Evolutionary conservation across 352 stramenopile species (phyloP).

Genomic region (Blastocystis sp.): DNA sequence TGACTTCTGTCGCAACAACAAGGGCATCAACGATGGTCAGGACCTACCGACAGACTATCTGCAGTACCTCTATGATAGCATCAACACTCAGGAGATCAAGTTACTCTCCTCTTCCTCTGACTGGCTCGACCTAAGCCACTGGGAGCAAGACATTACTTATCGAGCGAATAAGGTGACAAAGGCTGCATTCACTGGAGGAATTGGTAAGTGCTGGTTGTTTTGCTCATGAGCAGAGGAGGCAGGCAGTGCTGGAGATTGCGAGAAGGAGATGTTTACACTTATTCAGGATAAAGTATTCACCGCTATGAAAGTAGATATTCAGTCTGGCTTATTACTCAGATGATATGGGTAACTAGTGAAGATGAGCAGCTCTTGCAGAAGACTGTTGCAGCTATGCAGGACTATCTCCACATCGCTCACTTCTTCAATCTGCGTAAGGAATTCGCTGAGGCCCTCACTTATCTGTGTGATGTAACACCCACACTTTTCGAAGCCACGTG

Average conservation of each 20-base stretch:
- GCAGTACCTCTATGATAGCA: slow-evolving; percentile 86
- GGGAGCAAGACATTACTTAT: slow-evolving; percentile 64
- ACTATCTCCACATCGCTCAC: slow-evolving; percentile 16
- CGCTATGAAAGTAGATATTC: slow-evolving; percentile 78
- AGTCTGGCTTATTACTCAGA: background rate
- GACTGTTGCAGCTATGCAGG: background rate
- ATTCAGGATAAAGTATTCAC: slow-evolving; percentile 91
- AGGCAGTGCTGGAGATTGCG: slow-evolving; percentile 59
- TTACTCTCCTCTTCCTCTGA: slow-evolving; percentile 76
- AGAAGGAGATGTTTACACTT: slow-evolving; percentile 89
- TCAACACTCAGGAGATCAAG: slow-evolving; percentile 87
- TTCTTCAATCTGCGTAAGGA: background rate
- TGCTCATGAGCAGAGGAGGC: background rate
- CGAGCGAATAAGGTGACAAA: slow-evolving; percentile 63
- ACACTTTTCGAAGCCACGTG: background rate
- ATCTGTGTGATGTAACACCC: background rate
- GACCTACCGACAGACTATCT: slow-evolving; percentile 88
- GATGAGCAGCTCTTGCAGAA: slow-evolving; percentile 37
- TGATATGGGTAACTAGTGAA: slow-evolving; percentile 2
- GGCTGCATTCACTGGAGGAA: slow-evolving; percentile 35
- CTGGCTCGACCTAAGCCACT: slow-evolving; percentile 15
- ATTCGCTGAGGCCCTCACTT: background rate
- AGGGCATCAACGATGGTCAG: slow-evolving; percentile 89
- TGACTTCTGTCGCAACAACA: slow-evolving; percentile 90
- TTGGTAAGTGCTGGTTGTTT: background rate